Percentiles rank a stretch among this genome's conserved stretches.
phyloP scores from a whole-genome alignment of 345 rosid species.

The Laguncularia racemosa region DNA sequence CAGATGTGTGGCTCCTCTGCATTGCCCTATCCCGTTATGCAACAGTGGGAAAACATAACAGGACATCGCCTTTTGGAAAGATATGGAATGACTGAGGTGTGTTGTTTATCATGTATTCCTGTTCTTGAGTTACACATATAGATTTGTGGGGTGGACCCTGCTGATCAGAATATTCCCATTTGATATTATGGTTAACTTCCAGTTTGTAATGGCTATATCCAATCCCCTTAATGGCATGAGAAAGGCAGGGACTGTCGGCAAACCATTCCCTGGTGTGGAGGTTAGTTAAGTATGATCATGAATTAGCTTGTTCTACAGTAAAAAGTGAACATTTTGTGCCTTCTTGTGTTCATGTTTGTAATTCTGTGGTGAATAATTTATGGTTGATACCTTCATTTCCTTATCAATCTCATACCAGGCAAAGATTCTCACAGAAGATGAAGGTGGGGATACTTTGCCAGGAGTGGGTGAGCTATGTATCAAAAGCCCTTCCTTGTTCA shows the following conservation, averaged over 20 bases:
- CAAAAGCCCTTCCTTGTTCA: conserved; percentile 88
- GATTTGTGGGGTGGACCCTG: no score
- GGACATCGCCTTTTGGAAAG: conserved; percentile 95
- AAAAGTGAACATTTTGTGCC: no score
- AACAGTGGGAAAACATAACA: conserved; percentile 88
- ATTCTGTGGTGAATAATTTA: no score
- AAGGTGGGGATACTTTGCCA: conserved; percentile 27
- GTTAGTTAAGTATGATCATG: conserved; percentile 24
- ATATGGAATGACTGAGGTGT: conserved; percentile 98
- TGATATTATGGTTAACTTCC: conserved; percentile 10
- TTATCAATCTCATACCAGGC: conserved; percentile 31
- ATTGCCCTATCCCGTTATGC: conserved; percentile 92
- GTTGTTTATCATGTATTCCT: not conserved
- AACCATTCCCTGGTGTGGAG: conserved; percentile 94
- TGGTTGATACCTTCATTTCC: no score
- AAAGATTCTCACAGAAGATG: conserved; percentile 54
- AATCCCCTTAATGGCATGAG: conserved; percentile 73
- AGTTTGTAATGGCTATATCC: conserved; percentile 96
- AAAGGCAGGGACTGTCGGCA: conserved; percentile 95
- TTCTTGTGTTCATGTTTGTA: no score
- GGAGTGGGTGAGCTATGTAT: conserved; percentile 87
- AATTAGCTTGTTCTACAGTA: not conserved
- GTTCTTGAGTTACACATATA: not conserved
- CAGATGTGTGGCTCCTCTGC: conserved; percentile 99
- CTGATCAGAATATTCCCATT: not conserved